phyloP scores from a whole-genome alignment of 2,329 filamentous ascomycete species.

The Aspergillus neotritici region DNA sequence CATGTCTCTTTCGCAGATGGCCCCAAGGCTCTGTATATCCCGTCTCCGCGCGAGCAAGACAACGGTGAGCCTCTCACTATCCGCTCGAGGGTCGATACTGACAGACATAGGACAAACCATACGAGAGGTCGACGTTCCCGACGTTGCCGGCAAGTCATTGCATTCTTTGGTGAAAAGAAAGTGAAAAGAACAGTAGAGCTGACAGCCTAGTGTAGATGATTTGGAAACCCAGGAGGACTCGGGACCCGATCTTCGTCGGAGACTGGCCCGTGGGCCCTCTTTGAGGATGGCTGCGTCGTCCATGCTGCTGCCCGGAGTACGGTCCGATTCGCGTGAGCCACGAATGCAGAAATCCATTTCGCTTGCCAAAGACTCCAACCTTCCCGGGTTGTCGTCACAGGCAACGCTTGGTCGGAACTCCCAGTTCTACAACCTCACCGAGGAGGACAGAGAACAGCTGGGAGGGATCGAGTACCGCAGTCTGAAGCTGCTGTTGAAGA shows the following conservation, averaged over 20 bases:
- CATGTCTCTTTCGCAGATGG: conserved; percentile 12
- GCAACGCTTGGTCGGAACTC: conserved; percentile 46
- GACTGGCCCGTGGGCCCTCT: conserved; percentile 1
- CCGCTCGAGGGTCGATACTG: background rate
- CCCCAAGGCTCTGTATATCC: conserved; percentile 22
- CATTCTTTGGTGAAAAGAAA: background rate
- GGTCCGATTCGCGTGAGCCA: conserved; percentile 8
- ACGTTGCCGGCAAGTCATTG: conserved; percentile 8
- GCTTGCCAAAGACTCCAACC: conserved; percentile 22
- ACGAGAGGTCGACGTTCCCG: conserved; percentile 18
- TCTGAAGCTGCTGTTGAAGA: conserved; percentile 46
- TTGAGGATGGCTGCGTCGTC: conserved; percentile 9
- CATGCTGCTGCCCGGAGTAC: conserved; percentile 8
- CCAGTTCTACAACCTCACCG: conserved; percentile 41
- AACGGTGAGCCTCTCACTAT: conserved; percentile 10
- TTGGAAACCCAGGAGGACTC: background rate
- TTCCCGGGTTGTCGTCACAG: conserved; percentile 40
- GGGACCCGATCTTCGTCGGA: conserved; percentile 7
- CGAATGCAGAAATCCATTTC: conserved; percentile 12
- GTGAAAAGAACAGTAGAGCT: no score
- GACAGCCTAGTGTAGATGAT: background rate
- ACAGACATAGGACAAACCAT: conserved; percentile 19
- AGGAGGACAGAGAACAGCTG: conserved; percentile 40
- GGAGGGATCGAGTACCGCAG: conserved; percentile 51
- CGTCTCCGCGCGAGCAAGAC: conserved; percentile 19